Percentiles rank a stretch among this genome's conserved stretches.
Evolutionary conservation across 306 rosid genomes (phyloP).

Genomic region (Vigna angularis): DNA sequence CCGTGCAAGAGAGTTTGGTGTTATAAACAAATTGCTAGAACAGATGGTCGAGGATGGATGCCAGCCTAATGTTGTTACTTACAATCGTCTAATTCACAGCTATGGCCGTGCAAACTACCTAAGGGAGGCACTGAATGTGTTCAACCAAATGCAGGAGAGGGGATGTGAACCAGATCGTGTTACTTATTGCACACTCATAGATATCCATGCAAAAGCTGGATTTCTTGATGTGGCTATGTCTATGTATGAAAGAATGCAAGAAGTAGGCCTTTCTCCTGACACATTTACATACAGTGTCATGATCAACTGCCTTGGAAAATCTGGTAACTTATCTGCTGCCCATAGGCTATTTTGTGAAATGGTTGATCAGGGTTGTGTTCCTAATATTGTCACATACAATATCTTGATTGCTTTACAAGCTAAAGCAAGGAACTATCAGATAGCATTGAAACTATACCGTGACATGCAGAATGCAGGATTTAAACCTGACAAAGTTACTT

Average conservation of each 20-base stretch:
- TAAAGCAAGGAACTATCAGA: slow-evolving; percentile 89
- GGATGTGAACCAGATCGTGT: slow-evolving; percentile 92
- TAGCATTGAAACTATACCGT: slow-evolving; percentile 77
- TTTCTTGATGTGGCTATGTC: slow-evolving; percentile 83
- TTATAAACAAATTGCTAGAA: slow-evolving; percentile 68
- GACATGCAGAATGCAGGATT: slow-evolving; percentile 89
- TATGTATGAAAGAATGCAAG: slow-evolving; percentile 88
- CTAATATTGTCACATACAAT: slow-evolving; percentile 91
- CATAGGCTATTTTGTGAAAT: slow-evolving; percentile 82
- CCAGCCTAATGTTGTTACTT: slow-evolving; percentile 90
- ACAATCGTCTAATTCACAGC: slow-evolving; percentile 88
- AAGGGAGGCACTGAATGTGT: slow-evolving; percentile 77
- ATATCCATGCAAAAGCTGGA: slow-evolving; percentile 96
- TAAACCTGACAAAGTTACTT: slow-evolving; percentile 89
- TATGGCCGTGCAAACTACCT: slow-evolving; percentile 95
- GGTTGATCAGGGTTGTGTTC: slow-evolving; percentile 89
- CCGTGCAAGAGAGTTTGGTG: slow-evolving; percentile 86
- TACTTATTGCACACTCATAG: slow-evolving; percentile 93
- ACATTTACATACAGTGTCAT: slow-evolving; percentile 97
- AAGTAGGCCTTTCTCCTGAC: slow-evolving; percentile 88
- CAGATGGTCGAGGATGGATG: slow-evolving; percentile 94
- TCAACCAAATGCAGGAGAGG: slow-evolving; percentile 79
- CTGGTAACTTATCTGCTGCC: slow-evolving; percentile 86
- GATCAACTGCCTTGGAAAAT: slow-evolving; percentile 94
- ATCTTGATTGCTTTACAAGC: slow-evolving; percentile 96